Conservation (phyloP, 2,329 filamentous ascomycete species). For the Fusarium metavorans region DNA sequence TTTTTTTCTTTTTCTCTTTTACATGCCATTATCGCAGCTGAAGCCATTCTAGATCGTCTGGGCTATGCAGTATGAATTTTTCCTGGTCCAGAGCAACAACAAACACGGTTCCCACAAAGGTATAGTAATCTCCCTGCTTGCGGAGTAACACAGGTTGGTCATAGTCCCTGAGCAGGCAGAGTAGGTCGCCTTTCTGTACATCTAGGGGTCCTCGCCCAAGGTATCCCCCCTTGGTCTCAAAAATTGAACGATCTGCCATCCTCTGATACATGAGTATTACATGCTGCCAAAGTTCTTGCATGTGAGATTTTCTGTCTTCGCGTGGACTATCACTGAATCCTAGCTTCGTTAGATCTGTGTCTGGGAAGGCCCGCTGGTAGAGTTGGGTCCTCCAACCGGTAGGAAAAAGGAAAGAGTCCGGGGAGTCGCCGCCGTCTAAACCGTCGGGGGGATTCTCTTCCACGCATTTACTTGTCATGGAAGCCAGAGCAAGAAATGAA, state of each 20-base stretch:
- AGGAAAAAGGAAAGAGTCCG: not conserved
- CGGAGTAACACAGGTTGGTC: not conserved
- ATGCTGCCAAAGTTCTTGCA: not conserved
- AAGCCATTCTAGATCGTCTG: not conserved
- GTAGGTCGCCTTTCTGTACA: not conserved
- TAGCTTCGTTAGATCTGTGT: not conserved
- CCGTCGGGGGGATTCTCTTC: not conserved
- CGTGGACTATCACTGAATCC: not conserved
- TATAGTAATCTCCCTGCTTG: not conserved
- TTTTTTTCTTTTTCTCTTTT: too few relatives aligned
- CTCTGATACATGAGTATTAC: not conserved
- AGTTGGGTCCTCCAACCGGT: not conserved
- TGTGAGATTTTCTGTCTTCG: not conserved
- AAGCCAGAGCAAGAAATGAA: not conserved
- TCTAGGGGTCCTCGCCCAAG: not conserved
- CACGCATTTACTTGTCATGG: accelerated
- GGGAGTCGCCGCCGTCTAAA: not conserved
- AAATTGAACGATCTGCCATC: not conserved
- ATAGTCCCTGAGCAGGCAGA: not conserved
- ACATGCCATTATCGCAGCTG: not conserved
- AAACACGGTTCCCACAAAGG: not conserved
- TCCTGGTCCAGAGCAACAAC: not conserved
- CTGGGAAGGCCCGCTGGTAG: not conserved
- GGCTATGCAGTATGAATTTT: not conserved
- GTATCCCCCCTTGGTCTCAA: not conserved